Evolutionary conservation across 352 stramenopile species (phyloP).

Genomic region (Phytophthora sojae): DNA sequence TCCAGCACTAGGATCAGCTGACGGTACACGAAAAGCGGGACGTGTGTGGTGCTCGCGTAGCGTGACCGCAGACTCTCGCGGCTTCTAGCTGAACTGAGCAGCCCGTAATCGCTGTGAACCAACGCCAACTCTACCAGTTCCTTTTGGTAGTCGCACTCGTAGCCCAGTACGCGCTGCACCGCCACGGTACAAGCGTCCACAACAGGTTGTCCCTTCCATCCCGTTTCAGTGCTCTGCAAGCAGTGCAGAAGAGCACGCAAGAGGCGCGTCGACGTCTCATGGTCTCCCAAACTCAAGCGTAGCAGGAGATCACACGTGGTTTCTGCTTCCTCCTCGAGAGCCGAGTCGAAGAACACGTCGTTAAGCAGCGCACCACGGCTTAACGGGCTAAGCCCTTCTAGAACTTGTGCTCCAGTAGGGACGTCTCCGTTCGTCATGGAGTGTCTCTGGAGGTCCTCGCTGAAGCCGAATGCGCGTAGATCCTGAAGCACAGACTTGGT

Average conservation of each 20-base stretch:
- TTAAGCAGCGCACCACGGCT: constrained; percentile 74
- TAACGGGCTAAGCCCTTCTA: constrained; percentile 60
- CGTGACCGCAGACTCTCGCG: constrained; percentile 69
- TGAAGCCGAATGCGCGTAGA: constrained; percentile 82
- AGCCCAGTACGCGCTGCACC: constrained; percentile 68
- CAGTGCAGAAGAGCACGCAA: constrained; percentile 78
- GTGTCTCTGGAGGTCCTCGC: constrained; percentile 79
- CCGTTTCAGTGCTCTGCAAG: constrained; percentile 81
- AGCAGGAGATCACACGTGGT: constrained; percentile 80
- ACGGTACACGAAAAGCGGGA: constrained; percentile 83
- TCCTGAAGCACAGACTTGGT: constrained; percentile 85
- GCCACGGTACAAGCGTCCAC: constrained; percentile 75
- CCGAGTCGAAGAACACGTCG: constrained; percentile 87
- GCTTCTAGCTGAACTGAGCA: constrained; percentile 73
- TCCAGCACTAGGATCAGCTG: constrained; percentile 79
- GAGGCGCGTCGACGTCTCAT: constrained; percentile 64
- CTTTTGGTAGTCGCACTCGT: constrained; percentile 64
- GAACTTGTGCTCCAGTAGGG: constrained; percentile 46
- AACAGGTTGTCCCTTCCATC: constrained; percentile 89
- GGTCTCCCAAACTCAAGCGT: constrained; percentile 70
- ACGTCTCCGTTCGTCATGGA: constrained; percentile 29
- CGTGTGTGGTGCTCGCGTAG: constrained; percentile 73
- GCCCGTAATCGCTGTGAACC: constrained; percentile 66
- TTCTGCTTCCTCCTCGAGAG: constrained; percentile 88
- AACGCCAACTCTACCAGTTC: constrained; percentile 80